Conservation (phyloP, 2,329 filamentous ascomycete genomes). For the Penicillium paneum region DNA sequence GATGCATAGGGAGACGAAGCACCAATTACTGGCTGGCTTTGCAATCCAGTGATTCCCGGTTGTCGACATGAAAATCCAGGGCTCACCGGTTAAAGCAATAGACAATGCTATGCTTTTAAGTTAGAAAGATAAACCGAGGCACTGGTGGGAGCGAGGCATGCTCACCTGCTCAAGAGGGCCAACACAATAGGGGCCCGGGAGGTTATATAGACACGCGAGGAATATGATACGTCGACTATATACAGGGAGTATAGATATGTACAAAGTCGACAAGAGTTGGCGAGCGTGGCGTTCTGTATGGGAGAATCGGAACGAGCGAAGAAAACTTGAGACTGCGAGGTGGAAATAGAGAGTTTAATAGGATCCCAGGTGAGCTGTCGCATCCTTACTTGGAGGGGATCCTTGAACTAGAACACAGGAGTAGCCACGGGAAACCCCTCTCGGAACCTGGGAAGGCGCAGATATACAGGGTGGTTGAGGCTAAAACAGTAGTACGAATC, state of each 20-base stretch:
- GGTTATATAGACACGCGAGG: slow-evolving; percentile 1
- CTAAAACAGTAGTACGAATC: slow-evolving; percentile 16
- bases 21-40: slow-evolving; percentile 20
- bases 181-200: background rate
- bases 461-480: slow-evolving; percentile 11
- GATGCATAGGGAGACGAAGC: slow-evolving; percentile 29
- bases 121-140: slow-evolving; percentile 8
- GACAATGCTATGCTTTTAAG: background rate
- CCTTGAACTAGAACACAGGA: slow-evolving; percentile 19
- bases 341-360: slow-evolving; percentile 17
- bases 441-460: slow-evolving; percentile 16
- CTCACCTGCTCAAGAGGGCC: slow-evolving; percentile 10
- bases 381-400: slow-evolving; percentile 15
- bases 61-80: slow-evolving; percentile 6
- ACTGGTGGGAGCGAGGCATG: background rate
- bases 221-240: slow-evolving; percentile 8
- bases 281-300: background rate
- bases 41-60: slow-evolving; percentile 12
- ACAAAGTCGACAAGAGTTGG: slow-evolving; percentile 1
- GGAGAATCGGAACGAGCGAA: background rate
- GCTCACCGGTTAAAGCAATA: background rate
- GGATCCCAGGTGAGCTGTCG: slow-evolving; percentile 19
- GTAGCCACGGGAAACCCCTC: background rate
- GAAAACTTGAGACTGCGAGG: slow-evolving; percentile 11
- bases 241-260: slow-evolving; percentile 18